Evolutionary conservation across 257 asterid species (phyloP).

Genomic region (Anisodus tanguticus): DNA sequence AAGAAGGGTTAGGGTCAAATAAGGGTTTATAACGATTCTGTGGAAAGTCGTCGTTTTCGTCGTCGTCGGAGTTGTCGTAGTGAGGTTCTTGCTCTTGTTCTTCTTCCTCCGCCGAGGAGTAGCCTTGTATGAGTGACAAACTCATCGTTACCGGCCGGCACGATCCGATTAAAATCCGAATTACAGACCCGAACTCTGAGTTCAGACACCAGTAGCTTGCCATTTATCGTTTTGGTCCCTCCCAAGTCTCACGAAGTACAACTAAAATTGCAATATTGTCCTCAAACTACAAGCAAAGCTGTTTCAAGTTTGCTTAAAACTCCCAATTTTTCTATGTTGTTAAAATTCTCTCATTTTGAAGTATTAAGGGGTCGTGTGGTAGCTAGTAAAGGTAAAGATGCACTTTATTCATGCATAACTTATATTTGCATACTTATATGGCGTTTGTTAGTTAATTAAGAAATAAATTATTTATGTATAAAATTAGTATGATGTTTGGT

Average conservation of each 20-base stretch:
- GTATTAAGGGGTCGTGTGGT: no score
- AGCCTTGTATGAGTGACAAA: slow-evolving; percentile 83
- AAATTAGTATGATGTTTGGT: no score
- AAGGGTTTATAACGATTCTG: slow-evolving; percentile 67
- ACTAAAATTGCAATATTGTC: not conserved
- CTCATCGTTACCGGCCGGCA: slow-evolving; percentile 57
- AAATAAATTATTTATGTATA: no score
- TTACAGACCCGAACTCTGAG: not conserved
- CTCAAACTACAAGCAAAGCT: not conserved
- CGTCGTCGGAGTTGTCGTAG: slow-evolving; percentile 49
- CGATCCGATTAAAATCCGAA: not conserved
- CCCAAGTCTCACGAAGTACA: not conserved
- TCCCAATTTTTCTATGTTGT: no score
- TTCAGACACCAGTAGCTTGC: not conserved
- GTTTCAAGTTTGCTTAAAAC: no score
- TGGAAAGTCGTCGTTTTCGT: slow-evolving; percentile 41
- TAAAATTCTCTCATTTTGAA: no score
- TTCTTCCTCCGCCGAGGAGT: slow-evolving; percentile 89
- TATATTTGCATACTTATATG: no score
- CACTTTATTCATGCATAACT: no score
- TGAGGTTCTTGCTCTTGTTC: slow-evolving; percentile 37
- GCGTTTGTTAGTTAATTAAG: no score
- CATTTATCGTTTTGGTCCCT: not conserved
- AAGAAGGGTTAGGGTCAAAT: slow-evolving; percentile 65
- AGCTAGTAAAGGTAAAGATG: no score